Conservation (phyloP, 176 grass and related monocot species). For the Cenchrus americanus region DNA sequence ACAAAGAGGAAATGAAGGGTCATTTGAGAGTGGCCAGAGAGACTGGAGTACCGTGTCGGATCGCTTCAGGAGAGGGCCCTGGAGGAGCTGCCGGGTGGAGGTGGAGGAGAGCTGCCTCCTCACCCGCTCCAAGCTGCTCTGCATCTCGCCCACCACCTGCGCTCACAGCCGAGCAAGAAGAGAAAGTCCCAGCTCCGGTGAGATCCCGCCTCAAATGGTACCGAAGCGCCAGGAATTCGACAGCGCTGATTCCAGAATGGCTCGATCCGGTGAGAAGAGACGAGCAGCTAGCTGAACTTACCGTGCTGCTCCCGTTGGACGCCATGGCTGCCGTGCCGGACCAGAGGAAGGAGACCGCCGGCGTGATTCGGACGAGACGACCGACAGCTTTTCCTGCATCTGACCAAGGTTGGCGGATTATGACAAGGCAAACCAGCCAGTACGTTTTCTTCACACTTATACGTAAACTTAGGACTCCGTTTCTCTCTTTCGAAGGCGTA, state of each 20-base stretch:
- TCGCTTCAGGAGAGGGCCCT: constrained; percentile 89
- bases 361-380: neutral
- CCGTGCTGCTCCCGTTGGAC: constrained; percentile 55
- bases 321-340: constrained; percentile 52
- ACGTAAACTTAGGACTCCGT: neutral
- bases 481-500: neutral
- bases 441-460: fast-evolving
- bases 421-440: fast-evolving
- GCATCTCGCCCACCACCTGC: constrained; percentile 66
- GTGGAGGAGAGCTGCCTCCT: constrained; percentile 78
- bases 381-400: neutral
- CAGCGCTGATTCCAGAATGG: no score
- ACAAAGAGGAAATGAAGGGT: constrained; percentile 9
- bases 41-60: constrained; percentile 60
- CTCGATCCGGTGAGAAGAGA: neutral
- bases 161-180: constrained; percentile 23
- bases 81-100: constrained; percentile 71
- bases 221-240: constrained; percentile 13
- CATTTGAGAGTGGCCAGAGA: neutral
- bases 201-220: constrained; percentile 24
- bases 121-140: constrained; percentile 87
- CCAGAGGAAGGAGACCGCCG: neutral
- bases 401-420: neutral
- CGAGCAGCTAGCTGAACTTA: constrained; percentile 22
- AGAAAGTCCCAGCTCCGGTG: neutral